Evolutionary conservation across 805 yeast species (phyloP).

Genomic region (Yarrowia keelungensis): DNA sequence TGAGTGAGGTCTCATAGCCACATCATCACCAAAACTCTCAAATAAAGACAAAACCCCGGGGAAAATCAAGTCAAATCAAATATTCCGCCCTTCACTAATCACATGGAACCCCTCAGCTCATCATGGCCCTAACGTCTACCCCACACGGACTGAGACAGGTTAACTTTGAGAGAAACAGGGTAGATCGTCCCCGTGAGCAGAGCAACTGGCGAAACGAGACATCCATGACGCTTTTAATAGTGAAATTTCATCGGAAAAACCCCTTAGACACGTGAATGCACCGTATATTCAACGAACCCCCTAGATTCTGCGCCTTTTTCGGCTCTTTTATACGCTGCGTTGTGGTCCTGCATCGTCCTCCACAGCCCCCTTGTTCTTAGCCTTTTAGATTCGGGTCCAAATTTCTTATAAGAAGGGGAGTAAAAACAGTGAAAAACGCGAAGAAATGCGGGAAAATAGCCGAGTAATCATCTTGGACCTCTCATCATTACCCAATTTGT

Average conservation of each 20-base stretch:
- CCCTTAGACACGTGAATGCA: no score
- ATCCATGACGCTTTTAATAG: no score
- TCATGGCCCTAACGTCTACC: conserved; percentile 23
- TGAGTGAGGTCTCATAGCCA: no score
- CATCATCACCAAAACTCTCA: no score
- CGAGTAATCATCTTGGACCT: neutral
- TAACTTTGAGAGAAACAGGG: neutral
- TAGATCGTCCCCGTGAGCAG: neutral
- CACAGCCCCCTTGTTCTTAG: conserved; percentile 3
- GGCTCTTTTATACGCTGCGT: neutral
- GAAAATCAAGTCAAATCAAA: neutral
- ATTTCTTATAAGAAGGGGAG: neutral
- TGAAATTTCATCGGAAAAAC: no score
- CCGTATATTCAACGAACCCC: no score
- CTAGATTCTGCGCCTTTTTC: neutral
- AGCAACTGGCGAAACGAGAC: no score
- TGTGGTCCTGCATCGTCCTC: conserved; percentile 4
- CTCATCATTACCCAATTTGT: neutral
- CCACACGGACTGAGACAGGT: conserved; percentile 25
- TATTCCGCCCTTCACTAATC: neutral
- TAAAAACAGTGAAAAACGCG: neutral
- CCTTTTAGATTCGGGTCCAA: neutral
- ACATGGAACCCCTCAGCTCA: conserved; percentile 31
- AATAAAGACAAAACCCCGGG: neutral
- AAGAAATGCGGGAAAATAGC: neutral